Evolutionary conservation across 148 eudicot species (phyloP).

Genomic region (Rhododendron williamsianum): DNA sequence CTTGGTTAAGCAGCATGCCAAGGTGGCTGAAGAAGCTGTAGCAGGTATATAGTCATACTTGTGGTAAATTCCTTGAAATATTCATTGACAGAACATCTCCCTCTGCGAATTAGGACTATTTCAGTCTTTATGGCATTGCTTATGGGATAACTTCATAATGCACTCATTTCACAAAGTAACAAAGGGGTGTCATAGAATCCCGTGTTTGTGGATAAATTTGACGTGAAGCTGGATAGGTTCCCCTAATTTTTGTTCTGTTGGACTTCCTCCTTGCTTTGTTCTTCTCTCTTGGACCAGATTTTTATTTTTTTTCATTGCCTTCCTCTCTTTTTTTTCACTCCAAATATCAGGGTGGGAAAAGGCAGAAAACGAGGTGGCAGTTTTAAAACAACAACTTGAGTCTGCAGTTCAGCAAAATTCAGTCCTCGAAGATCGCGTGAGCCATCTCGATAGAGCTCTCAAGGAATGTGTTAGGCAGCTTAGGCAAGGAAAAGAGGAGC

Average conservation of each 20-base stretch:
- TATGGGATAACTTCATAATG: neutral
- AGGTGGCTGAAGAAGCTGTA: conserved; percentile 96
- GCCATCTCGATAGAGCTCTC: conserved; percentile 84
- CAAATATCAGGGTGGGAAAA: conserved; percentile 72
- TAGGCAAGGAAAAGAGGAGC: conserved; percentile 67
- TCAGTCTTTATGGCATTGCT: neutral
- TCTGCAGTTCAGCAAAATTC: conserved; percentile 45
- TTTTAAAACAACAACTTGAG: conserved; percentile 63
- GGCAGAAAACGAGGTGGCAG: conserved; percentile 67
- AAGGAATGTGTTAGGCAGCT: conserved; percentile 92
- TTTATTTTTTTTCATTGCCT: neutral
- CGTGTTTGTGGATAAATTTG: neutral
- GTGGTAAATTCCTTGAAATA: neutral
- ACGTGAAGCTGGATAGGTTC: neutral
- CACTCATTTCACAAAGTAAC: neutral
- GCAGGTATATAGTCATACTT: conserved; percentile 47
- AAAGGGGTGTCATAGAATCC: neutral
- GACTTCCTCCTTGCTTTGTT: neutral
- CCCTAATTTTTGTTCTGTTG: neutral
- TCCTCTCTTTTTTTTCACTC: neutral
- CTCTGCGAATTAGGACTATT: neutral
- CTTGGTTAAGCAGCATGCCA: conserved; percentile 76
- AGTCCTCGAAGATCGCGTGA: conserved; percentile 55
- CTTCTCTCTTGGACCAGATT: neutral
- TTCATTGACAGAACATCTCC: neutral